Percentiles rank a stretch among this genome's conserved stretches.
phyloP scores from a whole-genome alignment of 257 asterid genomes.

The Thymus quinquecostatus region DNA sequence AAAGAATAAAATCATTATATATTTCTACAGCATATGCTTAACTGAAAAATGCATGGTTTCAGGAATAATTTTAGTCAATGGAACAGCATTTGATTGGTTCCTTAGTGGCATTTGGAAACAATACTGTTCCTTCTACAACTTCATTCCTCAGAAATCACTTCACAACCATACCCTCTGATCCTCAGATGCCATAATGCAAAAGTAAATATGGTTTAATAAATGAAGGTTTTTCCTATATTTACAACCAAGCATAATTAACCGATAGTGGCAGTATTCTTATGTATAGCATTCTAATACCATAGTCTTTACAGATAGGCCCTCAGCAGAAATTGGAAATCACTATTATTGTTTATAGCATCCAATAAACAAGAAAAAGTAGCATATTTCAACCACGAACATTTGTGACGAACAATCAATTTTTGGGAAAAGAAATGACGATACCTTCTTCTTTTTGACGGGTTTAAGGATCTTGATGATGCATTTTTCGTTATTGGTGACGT shows the following conservation, averaged over 20 bases:
- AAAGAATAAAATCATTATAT: not conserved
- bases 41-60: not conserved
- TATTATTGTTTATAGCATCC: no score
- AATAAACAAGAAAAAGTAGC: not conserved
- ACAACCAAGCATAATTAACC: not conserved
- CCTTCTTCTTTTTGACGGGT: conserved; percentile 97
- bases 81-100: not conserved
- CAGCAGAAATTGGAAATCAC: conserved; percentile 5
- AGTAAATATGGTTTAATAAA: not conserved
- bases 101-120: not conserved
- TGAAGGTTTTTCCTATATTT: not conserved
- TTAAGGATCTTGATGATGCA: conserved; percentile 90
- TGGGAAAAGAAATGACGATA: conserved; percentile 25
- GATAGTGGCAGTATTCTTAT: not conserved
- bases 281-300: not conserved
- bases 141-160: not conserved
- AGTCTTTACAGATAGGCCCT: not conserved
- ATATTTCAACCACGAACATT: not conserved
- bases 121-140: not conserved
- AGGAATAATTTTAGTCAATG: not conserved
- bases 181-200: conserved; percentile 11
- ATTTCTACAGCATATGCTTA: not conserved
- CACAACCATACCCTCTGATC: not conserved
- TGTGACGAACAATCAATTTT: not conserved
- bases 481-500: conserved; percentile 71